Conservation (phyloP, 495 filamentous ascomycete genomes). For the Podospora pseudopauciseta region DNA sequence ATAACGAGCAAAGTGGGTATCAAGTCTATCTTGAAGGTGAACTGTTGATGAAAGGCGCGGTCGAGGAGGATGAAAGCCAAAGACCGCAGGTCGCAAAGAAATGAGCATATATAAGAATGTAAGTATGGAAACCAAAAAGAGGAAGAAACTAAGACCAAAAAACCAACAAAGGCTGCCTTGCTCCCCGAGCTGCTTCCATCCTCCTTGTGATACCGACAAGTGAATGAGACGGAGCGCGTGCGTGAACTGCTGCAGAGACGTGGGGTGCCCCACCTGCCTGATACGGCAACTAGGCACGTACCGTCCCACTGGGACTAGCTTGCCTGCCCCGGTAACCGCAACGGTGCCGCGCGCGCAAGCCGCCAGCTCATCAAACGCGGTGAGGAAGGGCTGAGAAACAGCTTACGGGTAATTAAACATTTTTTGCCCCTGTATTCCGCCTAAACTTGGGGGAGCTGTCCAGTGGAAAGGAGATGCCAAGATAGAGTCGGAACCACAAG, state of each 20-base stretch:
- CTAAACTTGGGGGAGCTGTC: slow-evolving; percentile 11
- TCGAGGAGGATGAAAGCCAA: neutral
- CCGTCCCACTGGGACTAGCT: neutral
- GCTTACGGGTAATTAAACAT: neutral
- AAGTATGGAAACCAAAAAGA: neutral
- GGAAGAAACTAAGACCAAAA: neutral
- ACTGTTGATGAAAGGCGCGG: neutral
- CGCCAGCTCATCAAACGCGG: neutral
- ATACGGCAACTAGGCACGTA: neutral
- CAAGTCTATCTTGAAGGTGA: neutral
- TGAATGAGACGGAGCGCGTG: neutral
- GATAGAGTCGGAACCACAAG: neutral
- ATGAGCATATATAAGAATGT: neutral
- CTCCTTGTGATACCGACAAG: neutral
- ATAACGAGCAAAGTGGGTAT: neutral
- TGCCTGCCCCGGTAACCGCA: neutral
- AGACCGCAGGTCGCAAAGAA: neutral
- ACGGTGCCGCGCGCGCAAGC: neutral
- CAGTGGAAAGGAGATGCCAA: slow-evolving; percentile 19
- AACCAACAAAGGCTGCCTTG: neutral
- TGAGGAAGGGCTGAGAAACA: neutral
- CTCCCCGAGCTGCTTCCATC: neutral
- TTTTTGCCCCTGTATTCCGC: slow-evolving; percentile 21
- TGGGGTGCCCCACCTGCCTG: neutral
- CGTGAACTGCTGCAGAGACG: neutral